A percentile compares a stretch with the other conserved stretches of the same genome.
These are phyloP conservation scores for Phyllostachys edulis DNA, from an alignment of 176 grass and related monocot species.

Conservation along the genomic window DNA sequence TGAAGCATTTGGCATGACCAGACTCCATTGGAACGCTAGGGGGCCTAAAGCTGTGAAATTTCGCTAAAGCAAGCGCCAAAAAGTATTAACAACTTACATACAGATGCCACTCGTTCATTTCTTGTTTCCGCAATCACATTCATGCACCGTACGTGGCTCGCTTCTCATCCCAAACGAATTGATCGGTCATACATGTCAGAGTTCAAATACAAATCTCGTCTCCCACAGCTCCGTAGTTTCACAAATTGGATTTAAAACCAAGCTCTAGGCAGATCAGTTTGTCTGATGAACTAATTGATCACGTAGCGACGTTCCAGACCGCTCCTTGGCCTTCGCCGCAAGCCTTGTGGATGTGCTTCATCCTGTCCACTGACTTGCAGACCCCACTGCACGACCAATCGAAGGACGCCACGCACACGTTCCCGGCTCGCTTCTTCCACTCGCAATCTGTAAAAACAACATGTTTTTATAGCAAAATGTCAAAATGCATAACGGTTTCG, in stretches of 20 bases:
- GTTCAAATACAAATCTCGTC: too few relatives aligned
- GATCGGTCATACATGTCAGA: background rate
- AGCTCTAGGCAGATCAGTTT: background rate
- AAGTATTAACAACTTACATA: background rate
- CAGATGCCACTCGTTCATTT: background rate
- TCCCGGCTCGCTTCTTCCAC: slow-evolving; percentile 63
- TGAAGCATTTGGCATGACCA: background rate
- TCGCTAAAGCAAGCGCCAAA: background rate
- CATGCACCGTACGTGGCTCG: background rate
- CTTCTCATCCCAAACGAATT: background rate
- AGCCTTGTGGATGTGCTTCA: slow-evolving; percentile 67
- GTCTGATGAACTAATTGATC: background rate
- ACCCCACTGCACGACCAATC: slow-evolving; percentile 87
- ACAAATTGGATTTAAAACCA: background rate
- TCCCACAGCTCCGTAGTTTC: background rate
- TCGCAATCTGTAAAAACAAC: slow-evolving; percentile 54
- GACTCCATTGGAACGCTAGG: background rate
- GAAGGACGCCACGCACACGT: slow-evolving; percentile 46
- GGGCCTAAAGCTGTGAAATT: background rate
- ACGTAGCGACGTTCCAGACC: slow-evolving; percentile 51
- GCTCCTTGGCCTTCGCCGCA: slow-evolving; percentile 74
- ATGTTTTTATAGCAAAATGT: background rate
- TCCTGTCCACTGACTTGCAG: slow-evolving; percentile 71
- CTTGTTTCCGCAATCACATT: background rate
- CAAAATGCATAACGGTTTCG: background rate